These are phyloP conservation scores for Aspergillus sp. DNA, from an alignment of 2,329 filamentous ascomycete species.

Conservation along the genomic window DNA sequence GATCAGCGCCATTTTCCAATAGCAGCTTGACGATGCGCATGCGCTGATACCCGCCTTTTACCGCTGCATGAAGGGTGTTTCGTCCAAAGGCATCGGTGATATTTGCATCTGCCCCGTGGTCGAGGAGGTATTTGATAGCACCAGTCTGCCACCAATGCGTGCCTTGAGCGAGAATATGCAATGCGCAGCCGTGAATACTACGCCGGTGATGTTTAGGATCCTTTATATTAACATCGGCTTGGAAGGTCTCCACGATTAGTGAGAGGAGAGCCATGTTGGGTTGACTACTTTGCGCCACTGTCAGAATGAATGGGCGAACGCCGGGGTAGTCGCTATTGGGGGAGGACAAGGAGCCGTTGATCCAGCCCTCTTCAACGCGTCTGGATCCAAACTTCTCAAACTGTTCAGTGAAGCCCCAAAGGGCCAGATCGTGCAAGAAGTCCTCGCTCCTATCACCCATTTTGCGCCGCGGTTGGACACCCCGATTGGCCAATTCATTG, in stretches of 20 bases:
- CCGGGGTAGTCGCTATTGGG: not conserved
- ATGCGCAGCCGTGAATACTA: not conserved
- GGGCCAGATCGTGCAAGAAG: not conserved
- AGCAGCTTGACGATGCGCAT: not conserved
- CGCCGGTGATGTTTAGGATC: not conserved
- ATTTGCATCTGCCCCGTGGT: not conserved
- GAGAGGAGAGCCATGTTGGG: not conserved
- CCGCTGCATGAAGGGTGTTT: not conserved
- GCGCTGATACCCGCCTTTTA: not conserved
- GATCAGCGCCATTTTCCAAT: not conserved
- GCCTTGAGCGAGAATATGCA: not conserved
- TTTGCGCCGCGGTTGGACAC: not conserved
- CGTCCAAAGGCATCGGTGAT: not conserved
- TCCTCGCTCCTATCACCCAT: not conserved
- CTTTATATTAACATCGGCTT: not conserved
- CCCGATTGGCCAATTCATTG: not conserved
- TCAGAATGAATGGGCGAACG: not conserved
- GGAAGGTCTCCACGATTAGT: not conserved
- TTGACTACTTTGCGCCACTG: not conserved
- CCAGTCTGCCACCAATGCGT: slow-evolving; percentile 6
- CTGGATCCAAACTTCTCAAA: not conserved
- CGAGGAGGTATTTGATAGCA: slow-evolving; percentile 1
- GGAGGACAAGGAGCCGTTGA: not conserved
- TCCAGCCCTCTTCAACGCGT: not conserved
- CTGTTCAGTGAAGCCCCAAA: not conserved